Evolutionary conservation across 805 yeast genomes (phyloP).

Genomic region (Sungouiozyma ichnusensis): DNA sequence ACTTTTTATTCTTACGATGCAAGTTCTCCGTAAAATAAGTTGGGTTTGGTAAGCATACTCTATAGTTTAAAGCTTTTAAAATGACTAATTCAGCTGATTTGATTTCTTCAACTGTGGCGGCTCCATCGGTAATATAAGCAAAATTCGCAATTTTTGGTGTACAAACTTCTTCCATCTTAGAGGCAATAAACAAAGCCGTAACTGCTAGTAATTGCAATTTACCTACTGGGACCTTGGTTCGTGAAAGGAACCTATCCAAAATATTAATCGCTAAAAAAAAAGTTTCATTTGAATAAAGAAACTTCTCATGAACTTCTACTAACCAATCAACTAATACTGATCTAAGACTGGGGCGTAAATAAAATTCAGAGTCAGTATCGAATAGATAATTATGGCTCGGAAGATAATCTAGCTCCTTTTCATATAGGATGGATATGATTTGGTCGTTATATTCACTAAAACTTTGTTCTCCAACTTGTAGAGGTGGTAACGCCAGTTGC

Average conservation of each 20-base stretch:
- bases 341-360: constrained; percentile 71
- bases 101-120: constrained; percentile 73
- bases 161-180: constrained; percentile 89
- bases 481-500: too few species aligned
- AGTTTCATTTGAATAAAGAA: constrained; percentile 76
- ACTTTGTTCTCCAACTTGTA: too few species aligned
- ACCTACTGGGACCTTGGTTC: constrained; percentile 62
- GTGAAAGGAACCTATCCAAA: constrained; percentile 78
- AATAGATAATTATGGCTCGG: constrained; percentile 58
- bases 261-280: constrained; percentile 71
- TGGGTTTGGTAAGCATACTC: constrained; percentile 79
- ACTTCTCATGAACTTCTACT: constrained; percentile 77
- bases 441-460: constrained; percentile 87
- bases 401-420: constrained; percentile 53
- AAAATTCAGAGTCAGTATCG: constrained; percentile 39
- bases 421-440: constrained; percentile 65
- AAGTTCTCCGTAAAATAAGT: constrained; percentile 79
- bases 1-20: constrained; percentile 85
- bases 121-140: constrained; percentile 81
- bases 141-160: constrained; percentile 78
- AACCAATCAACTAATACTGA: constrained; percentile 86
- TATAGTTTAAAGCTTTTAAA: constrained; percentile 58
- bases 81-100: constrained; percentile 74
- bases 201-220: constrained; percentile 79
- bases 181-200: constrained; percentile 77